Base-by-base conservation (phyloP, 176 grass and related monocot species). In the Carex parvula region DNA sequence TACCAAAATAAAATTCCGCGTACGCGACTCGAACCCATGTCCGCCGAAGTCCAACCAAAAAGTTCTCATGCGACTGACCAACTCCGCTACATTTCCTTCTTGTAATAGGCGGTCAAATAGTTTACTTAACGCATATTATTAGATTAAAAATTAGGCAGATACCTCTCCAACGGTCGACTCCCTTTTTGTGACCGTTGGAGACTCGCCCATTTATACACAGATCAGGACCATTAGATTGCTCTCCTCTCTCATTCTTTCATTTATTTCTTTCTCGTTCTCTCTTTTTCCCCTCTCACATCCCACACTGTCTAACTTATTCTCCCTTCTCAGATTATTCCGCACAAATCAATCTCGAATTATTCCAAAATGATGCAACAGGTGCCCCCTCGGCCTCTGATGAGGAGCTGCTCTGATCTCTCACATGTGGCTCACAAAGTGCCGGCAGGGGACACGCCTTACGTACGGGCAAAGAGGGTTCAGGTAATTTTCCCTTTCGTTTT, bases 321-420 rank as follows among this genome's bases (percentile, higher is more conserved):
- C 26, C 24, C 30, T 37, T 42, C 1, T 32, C 22, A 16, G 16
- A 65, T 83, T 67, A 83, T 66, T 66, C 63, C 14, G 61, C 15
- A 50, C 42, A 66, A 83, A 33, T 62, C 26, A 37, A 37, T 15
- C 55, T 39, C 58, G 15, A 83, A 64, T 42, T 17, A 18, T 3
- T 62, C 53, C 18, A 39, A 80, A 61, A 82, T 81, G 78, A 83
- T 83, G 60, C 80, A 83, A 50, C 57, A 64, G 1, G 54, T 58
- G 16, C 56, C 79, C 10, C 64, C 80, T 83, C 80, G 80, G 14
- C 32, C 60, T 67, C 80, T 93, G 81, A 64, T 83, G 33, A 81
- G 87, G 15, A 88, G 88, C 12, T 73, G 89, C 58, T 89, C 93
- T 61, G 91, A 95, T 62, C 83, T 91, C 70, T 99, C 94, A 87